These are phyloP conservation scores for Ichthyophonus hoferi DNA, from an alignment of 208 protist genomes.

Conservation along the genomic window DNA sequence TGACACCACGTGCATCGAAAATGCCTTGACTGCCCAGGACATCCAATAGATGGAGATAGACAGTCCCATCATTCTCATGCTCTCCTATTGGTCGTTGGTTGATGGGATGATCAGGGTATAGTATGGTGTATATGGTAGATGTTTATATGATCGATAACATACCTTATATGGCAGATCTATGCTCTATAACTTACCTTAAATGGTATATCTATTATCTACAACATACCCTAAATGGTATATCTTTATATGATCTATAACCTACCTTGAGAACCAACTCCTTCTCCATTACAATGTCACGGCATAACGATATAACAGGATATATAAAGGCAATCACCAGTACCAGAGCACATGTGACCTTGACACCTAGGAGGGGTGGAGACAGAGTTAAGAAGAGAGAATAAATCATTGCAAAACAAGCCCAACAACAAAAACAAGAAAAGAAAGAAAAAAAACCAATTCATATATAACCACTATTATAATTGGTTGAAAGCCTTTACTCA, in stretches of 20 bases:
- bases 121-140: too few species aligned
- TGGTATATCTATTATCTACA: too few species aligned
- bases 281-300: constrained; percentile 24
- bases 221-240: too few species aligned
- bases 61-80: constrained; percentile 36
- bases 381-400: too few species aligned
- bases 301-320: background rate
- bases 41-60: background rate
- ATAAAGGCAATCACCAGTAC: constrained; percentile 7
- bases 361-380: too few species aligned
- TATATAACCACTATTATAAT: background rate
- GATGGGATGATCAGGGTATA: too few species aligned
- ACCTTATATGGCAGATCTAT: too few species aligned
- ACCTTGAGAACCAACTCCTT: constrained; percentile 32
- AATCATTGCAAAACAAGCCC: background rate
- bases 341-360: background rate
- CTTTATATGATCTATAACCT: too few species aligned
- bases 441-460: background rate
- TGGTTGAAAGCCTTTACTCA: too few species aligned
- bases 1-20: background rate
- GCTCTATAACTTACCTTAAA: too few species aligned
- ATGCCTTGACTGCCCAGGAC: background rate
- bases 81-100: constrained; percentile 15
- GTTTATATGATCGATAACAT: too few species aligned
- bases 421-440: background rate